A percentile compares a stretch with the other conserved stretches of the same genome.
These are phyloP conservation scores for Lachnellula hyalina DNA, from an alignment of 2,329 filamentous ascomycete genomes.

Conservation along the genomic window DNA sequence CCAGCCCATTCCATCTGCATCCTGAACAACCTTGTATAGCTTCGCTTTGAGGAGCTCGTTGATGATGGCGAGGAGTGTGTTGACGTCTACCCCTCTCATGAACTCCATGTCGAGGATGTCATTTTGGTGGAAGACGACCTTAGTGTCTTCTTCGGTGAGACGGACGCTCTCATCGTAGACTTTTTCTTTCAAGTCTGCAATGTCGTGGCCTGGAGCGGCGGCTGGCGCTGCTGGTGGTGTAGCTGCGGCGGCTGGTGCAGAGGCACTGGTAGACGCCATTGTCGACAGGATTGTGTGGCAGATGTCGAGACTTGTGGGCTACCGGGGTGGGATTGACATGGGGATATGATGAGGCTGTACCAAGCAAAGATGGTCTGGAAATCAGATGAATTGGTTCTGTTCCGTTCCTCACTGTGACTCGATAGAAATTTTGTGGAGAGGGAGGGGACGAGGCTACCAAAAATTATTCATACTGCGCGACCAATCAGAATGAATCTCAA, in stretches of 20 bases:
- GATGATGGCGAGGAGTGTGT: conserved; percentile 49
- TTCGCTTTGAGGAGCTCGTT: conserved; percentile 56
- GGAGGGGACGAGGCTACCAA: conserved; percentile 3
- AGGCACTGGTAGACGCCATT: conserved; percentile 14
- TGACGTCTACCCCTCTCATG: conserved; percentile 51
- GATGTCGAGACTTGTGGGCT: conserved; percentile 9
- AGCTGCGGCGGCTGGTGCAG: background rate
- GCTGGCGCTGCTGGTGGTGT: background rate
- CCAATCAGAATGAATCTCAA: no score
- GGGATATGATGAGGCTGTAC: background rate
- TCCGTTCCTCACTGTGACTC: conserved; percentile 2
- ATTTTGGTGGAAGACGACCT: conserved; percentile 48
- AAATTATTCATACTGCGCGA: background rate
- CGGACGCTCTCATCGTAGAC: conserved; percentile 26
- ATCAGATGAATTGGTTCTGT: background rate
- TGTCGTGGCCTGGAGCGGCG: conserved; percentile 8
- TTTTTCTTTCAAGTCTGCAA: conserved; percentile 21
- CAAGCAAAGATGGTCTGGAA: background rate
- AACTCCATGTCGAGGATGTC: conserved; percentile 53
- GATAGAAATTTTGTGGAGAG: background rate
- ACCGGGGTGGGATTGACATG: conserved; percentile 20
- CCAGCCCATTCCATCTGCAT: conserved; percentile 47
- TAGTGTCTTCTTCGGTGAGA: conserved; percentile 17
- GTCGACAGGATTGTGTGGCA: conserved; percentile 1
- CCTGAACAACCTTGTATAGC: conserved; percentile 47